Percentiles rank a stretch among this genome's conserved stretches.
phyloP scores from a whole-genome alignment of 768 basidiomycete species.

The Boletus vermiculosoides region DNA sequence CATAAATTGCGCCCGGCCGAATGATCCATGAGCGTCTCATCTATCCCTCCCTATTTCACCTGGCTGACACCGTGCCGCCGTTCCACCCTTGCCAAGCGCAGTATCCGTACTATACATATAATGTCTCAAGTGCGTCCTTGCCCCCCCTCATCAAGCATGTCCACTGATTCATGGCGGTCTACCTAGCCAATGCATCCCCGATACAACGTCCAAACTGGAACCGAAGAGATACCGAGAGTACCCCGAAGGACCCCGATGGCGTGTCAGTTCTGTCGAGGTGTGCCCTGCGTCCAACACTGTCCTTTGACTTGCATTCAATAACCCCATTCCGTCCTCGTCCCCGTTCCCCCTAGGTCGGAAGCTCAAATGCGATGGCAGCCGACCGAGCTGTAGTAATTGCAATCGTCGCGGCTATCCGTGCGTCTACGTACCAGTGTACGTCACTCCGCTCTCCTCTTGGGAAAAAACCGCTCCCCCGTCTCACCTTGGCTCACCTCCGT shows the following conservation, averaged over 20 bases:
- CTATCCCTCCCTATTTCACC: conserved; percentile 11
- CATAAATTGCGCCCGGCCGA: conserved; percentile 31
- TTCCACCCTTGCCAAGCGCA: conserved; percentile 3
- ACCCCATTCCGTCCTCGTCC: background rate
- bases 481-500: conserved; percentile 8
- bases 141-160: background rate
- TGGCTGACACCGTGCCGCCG: background rate
- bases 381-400: conserved; percentile 67
- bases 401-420: conserved; percentile 58
- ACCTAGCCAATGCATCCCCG: conserved; percentile 17
- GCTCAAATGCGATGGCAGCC: conserved; percentile 67
- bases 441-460: conserved; percentile 12
- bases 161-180: background rate
- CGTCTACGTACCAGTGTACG: conserved; percentile 65
- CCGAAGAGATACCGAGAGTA: conserved; percentile 28
- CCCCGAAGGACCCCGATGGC: conserved; percentile 64
- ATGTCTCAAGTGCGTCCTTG: conserved; percentile 28
- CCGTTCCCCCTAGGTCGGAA: conserved; percentile 50
- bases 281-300: background rate
- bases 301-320: background rate
- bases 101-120: background rate
- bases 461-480: conserved; percentile 2
- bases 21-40: conserved; percentile 4
- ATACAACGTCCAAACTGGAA: conserved; percentile 10
- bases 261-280: conserved; percentile 72